Base-by-base conservation (phyloP, 108 stramenopile species). In the Pseudonitzschia multiseries region DNA sequence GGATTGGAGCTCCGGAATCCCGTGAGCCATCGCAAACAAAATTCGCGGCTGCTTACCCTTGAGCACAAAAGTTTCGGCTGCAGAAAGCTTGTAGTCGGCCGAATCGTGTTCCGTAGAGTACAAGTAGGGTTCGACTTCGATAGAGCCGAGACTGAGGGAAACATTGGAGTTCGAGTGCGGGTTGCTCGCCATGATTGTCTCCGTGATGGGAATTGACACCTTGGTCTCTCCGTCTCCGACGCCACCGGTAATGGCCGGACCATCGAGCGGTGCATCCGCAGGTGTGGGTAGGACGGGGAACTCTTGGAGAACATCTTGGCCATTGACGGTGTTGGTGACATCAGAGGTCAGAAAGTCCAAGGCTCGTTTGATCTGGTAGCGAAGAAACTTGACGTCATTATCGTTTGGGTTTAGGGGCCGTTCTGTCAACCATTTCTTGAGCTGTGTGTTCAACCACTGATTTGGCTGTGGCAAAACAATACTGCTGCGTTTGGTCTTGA, bases 401-500 rank as follows among this genome's bases (percentile, higher is more conserved):
- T 76, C 75, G 42, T 69, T 76, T 17, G 68, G 68, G 32, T 76
- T 76, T 61, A 76, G 57, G 2, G 75, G 75, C 4, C 68, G 57
- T 26, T 76, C 75, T 20, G 28, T 48, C 68, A 76, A 41, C 75
- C 75, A 76, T 14, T 64, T 76, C 75, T 76, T 76, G 68, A 76
- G 75, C 33, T 65, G 67, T 21, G 75, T 76, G 50, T 76, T 76
- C 41, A 76, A 48, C 75, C 75, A 76, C 44, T 76, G 75, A 31
- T 76, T 76, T 51, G 75, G 75, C 48, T 76, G 75, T 22, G 75
- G 75, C 43, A 76, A 31, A 22, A 76, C 75, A 43, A 76, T 76
- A 31, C 68, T 76, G 75, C 68, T 76, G 26, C 75, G 68, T 60
- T 68, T 69, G 21, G 75, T 76, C 68, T 76, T 76, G 68, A 76